Conservation (phyloP, 2,329 filamentous ascomycete species). For the Aspergillus ruber region DNA sequence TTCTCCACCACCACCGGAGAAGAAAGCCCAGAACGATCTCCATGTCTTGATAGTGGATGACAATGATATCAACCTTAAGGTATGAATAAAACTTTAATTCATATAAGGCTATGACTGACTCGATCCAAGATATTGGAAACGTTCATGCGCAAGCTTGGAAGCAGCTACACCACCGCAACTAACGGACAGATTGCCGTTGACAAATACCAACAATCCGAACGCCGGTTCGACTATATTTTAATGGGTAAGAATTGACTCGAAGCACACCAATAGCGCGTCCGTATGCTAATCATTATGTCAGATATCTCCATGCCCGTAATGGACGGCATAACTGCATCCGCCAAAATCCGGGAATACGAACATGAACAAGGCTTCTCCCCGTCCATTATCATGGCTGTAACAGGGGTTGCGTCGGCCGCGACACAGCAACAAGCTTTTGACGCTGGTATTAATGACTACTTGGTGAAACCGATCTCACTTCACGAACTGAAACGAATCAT, state of each 20-base stretch:
- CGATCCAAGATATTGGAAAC: constrained; percentile 27
- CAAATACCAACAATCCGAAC: constrained; percentile 22
- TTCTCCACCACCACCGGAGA: constrained; percentile 7
- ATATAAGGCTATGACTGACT: not conserved
- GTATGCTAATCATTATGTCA: constrained; percentile 16
- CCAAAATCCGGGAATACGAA: constrained; percentile 34
- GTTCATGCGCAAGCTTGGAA: constrained; percentile 33
- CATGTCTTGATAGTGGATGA: constrained; percentile 37
- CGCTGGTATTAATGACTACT: constrained; percentile 25
- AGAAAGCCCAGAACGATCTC: constrained; percentile 3
- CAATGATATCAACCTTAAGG: constrained; percentile 37
- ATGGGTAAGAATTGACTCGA: constrained; percentile 20
- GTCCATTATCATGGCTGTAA: constrained; percentile 25
- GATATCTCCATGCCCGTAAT: constrained; percentile 41
- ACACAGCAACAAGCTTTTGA: constrained; percentile 26
- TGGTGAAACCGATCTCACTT: constrained; percentile 27
- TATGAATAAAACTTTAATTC: not conserved
- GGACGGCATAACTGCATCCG: constrained; percentile 39
- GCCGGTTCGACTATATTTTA: constrained; percentile 30
- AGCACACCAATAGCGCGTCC: not conserved
- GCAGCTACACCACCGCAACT: constrained; percentile 29
- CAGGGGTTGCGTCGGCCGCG: constrained; percentile 24
- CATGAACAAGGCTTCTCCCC: constrained; percentile 16
- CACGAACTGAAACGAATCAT: constrained; percentile 25
- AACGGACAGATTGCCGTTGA: constrained; percentile 36